Base-by-base conservation (phyloP, 148 eudicot genomes). In the Vaccinium corymbosum region DNA sequence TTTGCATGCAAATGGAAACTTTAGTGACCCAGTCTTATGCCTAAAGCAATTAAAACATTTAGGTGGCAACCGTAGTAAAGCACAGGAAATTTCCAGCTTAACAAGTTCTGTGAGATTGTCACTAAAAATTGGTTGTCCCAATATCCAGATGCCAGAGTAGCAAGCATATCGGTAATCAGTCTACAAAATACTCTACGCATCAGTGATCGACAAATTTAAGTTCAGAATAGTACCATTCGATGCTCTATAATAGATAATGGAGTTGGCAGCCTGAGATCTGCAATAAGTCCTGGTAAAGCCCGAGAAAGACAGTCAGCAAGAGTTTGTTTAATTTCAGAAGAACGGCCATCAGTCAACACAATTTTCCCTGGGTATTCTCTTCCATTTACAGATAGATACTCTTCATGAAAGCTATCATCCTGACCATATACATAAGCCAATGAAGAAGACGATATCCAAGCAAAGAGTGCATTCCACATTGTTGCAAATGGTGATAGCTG, bases 401-500 rank as follows among this genome's bases (percentile, higher is more conserved):
- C 98, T 84, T 90, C 98, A 85, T 90, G 93, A 71, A 50, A 87
- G 85, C 91, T 91, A 78, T 93, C 98, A 83, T 91, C 97, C 71
- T 88, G 92, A 61, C 99, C 99, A 89, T 94, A 97, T 80, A 94
- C 92, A 87, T 91, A 97, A 38, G 99, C 98, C 89, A 94, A 80
- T 74, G 98, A 93, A 83, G 98, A 97, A 64, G 95, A 95, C 8
- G 99, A 91, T 80, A 89, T 87, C 98, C 99, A 97, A 81, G 94
- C 87, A 82, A 97, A 97, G 55, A 97, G 92, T 50, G 97, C 89
- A 89, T 89, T 91, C 92, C 93, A 94, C 95, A 94, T 93, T 80
- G 91, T 90, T 83, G 97, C 95, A 89, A 97, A 97, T 46, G 98
- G 93, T 57, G 98, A 97, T 77, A 97, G 84, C 99, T 97, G 94